Evolutionary conservation across 2,329 filamentous ascomycete genomes (phyloP), one percentile per base, ranked within the genome.

Genomic region (Hirsutella minnesotensis): DNA sequence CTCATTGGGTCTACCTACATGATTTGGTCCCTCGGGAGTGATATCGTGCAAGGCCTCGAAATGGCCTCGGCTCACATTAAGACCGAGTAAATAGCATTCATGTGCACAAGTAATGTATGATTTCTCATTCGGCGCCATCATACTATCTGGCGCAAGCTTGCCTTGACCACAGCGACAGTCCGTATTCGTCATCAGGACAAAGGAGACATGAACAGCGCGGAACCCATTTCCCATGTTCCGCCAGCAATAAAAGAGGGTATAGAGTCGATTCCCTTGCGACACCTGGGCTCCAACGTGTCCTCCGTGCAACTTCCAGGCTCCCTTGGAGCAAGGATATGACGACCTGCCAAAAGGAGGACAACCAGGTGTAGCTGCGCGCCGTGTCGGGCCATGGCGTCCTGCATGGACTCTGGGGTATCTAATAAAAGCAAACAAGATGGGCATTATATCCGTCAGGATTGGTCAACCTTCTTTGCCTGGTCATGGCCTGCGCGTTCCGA

Each of bases 1-100:
- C 63, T 79, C 38, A 51, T 78, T 39, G 63, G 70, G 29, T 67
- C 75, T 0, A 53, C 67, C 3, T 70, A 73, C 56, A 72, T 79
- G 62, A 63, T 72, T 42, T 69, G 63, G 51, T 57, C 56, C 4
- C 54, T 76, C 36, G 73, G 73, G 21, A 48, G 54, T 39, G 70
- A 76, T 43, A 67, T 77, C 42, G 43, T 77, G 41, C 54, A 67
- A 15, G 69, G 64, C 0, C 57, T 78, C 29, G 58, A 63, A 4
- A 51, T 53, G 7, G 64, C 65, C 1, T 63, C 65, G 2, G 51
- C 48, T 5, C 55, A 56, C 21, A 45, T 54, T 43, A 73, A 72
- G 54, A 53, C 52, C 5, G 66, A 70, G 20, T 72, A 61, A 57
- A 3, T 8, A 19, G 27, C 12, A 38, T 24, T 39, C 36, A 41